Base-by-base conservation (phyloP, 2,329 filamentous ascomycete genomes). In the Beauveria rudraprayagi region DNA sequence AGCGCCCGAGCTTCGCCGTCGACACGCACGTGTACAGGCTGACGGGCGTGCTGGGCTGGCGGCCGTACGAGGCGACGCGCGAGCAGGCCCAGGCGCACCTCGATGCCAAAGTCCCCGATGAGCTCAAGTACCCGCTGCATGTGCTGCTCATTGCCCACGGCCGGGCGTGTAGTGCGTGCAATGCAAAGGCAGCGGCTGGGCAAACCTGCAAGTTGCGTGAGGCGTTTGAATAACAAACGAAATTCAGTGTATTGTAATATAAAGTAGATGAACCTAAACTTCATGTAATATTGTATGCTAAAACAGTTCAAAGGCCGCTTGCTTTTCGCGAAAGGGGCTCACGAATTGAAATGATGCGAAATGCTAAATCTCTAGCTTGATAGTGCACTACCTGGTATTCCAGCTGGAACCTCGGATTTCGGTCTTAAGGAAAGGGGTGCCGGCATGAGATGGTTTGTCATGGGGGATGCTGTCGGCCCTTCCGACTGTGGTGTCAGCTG, bases 21-120 rank as follows among this genome's bases (percentile, higher is more conserved):
- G 80, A 83, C 63, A 82, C 80, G 0, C 80, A 83, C 56, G 80
- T 82, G 1, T 75, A 80, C 65, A 73, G 80, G 17, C 73, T 83
- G 61, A 74, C 78, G 19, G 79, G 78, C 0, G 66, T 79, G 28
- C 66, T 83, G 28, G 78, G 78, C 3, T 83, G 80, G 80, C 66
- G 79, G 22, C 80, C 80, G 0, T 58, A 62, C 22, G 63, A 63
- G 19, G 77, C 72, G 19, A 71, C 63, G 8, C 69, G 79, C 14
- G 79, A 81, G 57, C 76, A 79, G 65, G 71, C 79, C 16, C 77
- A 81, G 61, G 75, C 77, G 24, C 80, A 83, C 57, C 68, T 82
- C n/a, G 78, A 83, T 34, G 75, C 73, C 3, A 68, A 67, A 34
- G 72, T 82, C 3, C 79, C 80, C 0, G 75, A 77, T 43, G 73